These are phyloP conservation scores for Trichoderma sp. DNA, from an alignment of 2,329 filamentous ascomycete species.

Conservation along the genomic window DNA sequence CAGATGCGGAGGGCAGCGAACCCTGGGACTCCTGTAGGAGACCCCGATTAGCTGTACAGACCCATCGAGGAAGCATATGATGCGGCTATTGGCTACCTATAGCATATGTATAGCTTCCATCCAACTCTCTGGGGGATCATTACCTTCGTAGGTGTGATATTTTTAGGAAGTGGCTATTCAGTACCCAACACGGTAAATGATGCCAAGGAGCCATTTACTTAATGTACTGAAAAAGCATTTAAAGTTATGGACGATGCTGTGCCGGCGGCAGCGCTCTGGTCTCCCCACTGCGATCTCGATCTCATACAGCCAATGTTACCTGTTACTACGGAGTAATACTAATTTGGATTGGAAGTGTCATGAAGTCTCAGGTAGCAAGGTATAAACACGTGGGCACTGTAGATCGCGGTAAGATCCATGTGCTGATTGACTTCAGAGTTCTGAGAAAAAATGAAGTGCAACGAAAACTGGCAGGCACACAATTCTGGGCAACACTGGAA, in stretches of 20 bases:
- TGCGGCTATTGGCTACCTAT: not conserved
- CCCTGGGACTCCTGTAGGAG: constrained; percentile 20
- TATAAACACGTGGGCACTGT: not conserved
- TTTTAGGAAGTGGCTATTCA: not conserved
- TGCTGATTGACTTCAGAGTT: not conserved
- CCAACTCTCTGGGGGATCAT: not conserved
- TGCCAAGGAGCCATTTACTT: too few species aligned
- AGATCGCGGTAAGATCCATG: too few species aligned
- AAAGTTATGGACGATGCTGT: not conserved
- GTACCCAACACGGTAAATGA: not conserved
- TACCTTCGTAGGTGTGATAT: not conserved
- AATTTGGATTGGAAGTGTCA: too few species aligned
- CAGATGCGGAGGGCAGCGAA: not conserved
- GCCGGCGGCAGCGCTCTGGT: not conserved
- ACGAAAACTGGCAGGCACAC: not conserved
- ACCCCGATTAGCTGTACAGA: constrained; percentile 22
- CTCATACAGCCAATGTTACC: not conserved
- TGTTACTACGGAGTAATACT: too few species aligned
- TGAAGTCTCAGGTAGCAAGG: not conserved
- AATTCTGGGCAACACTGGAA: not conserved
- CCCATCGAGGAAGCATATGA: constrained; percentile 24
- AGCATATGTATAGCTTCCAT: not conserved
- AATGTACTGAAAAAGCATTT: not conserved
- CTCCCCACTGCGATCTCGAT: not conserved
- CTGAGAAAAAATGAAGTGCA: not conserved